A percentile compares a stretch with the other conserved stretches of the same genome.
Conservation (phyloP, 1,139 yeast genomes). For the Blastobotrys capitulatus region DNA sequence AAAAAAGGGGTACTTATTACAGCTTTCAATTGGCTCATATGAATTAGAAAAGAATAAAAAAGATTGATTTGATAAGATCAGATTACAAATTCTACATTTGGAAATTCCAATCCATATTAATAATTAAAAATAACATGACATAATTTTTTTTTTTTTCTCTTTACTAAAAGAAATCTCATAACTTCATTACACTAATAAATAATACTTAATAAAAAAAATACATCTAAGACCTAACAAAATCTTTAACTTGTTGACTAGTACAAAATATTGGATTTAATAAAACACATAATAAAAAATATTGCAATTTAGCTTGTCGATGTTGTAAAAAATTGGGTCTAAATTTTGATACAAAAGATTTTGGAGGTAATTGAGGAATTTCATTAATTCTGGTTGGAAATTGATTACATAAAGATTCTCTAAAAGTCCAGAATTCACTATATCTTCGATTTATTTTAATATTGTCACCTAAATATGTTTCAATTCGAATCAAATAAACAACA, state of each 20-base stretch:
- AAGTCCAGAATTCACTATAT: conserved; percentile 55
- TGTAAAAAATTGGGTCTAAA: conserved; percentile 55
- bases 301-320: conserved; percentile 59
- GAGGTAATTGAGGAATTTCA: conserved; percentile 60
- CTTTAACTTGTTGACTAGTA: conserved; percentile 42
- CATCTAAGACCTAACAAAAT: conserved; percentile 39
- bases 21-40: too few relatives aligned
- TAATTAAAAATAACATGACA: too few relatives aligned
- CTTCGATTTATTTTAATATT: conserved; percentile 49
- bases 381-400: conserved; percentile 38
- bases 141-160: too few relatives aligned
- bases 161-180: too few relatives aligned
- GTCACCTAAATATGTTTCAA: conserved; percentile 34
- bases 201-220: neutral
- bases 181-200: too few relatives aligned
- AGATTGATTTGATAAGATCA: neutral
- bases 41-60: too few relatives aligned
- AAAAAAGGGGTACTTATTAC: too few relatives aligned
- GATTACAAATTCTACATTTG: neutral
- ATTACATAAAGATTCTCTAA: conserved; percentile 41
- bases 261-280: conserved; percentile 59
- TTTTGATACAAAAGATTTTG: conserved; percentile 52
- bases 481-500: conserved; percentile 39
- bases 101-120: too few relatives aligned
- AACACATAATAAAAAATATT: conserved; percentile 65